Conservation (phyloP, 202 grass and related monocot genomes). For the Saccharum hybrid region DNA sequence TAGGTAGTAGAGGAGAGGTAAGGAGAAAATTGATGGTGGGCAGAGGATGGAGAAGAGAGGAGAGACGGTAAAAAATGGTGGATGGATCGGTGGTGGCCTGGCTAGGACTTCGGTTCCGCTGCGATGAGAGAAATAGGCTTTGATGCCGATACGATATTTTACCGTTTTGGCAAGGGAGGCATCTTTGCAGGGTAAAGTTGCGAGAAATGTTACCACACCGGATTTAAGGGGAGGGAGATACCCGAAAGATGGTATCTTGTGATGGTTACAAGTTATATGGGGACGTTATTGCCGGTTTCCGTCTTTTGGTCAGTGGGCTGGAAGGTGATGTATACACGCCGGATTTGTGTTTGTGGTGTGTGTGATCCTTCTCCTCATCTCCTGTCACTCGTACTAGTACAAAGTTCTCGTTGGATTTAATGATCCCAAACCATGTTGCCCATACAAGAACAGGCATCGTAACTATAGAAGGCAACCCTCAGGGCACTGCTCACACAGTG, state of each 20-base stretch:
- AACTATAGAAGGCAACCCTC: not conserved
- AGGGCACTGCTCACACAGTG: not conserved
- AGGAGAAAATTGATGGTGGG: slow-evolving; percentile 2
- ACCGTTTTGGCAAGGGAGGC: slow-evolving; percentile 20
- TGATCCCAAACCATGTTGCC: not conserved
- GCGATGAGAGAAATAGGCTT: no score
- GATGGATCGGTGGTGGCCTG: not conserved
- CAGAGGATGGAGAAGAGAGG: not conserved
- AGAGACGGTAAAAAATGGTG: not conserved
- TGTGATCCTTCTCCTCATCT: not conserved
- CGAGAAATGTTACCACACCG: slow-evolving; percentile 2
- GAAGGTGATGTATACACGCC: not conserved
- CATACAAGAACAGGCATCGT: not conserved
- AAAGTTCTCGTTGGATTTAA: no score
- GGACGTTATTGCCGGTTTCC: not conserved
- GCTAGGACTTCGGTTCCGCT: not conserved
- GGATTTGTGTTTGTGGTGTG: not conserved
- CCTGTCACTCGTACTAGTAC: not conserved
- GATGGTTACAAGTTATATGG: not conserved
- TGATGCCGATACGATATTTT: slow-evolving; percentile 4
- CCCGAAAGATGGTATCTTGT: no score
- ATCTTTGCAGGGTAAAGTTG: slow-evolving; percentile 25
- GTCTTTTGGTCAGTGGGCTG: not conserved
- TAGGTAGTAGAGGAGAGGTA: not conserved
- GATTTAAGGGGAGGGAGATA: not conserved